phyloP scores from a whole-genome alignment of 495 filamentous ascomycete genomes.

The Cladorrhinum samala region DNA sequence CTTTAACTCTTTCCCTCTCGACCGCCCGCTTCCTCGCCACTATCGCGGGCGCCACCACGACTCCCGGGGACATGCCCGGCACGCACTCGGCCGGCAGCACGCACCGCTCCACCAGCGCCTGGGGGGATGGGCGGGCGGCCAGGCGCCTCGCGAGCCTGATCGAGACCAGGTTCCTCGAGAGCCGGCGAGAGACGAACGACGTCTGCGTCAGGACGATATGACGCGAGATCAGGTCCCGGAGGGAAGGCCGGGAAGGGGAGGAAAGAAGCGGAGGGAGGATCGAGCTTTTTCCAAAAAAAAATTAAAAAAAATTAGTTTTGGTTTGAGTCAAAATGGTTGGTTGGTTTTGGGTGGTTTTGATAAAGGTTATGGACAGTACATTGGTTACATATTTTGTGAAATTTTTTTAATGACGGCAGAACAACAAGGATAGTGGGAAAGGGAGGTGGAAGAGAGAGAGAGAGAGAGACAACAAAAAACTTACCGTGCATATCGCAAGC shows the following conservation, averaged over 20 bases:
- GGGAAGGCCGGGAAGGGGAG: constrained; percentile 47
- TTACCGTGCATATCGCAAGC: constrained; percentile 45
- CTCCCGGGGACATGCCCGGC: constrained; percentile 13
- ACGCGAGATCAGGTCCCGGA: constrained; percentile 44
- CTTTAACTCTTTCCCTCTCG: constrained; percentile 52
- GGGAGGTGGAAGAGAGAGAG: background rate
- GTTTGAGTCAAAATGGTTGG: no score
- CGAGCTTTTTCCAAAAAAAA: no score
- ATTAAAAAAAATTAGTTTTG: background rate
- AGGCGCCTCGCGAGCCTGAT: constrained; percentile 42
- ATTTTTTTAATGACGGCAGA: no score
- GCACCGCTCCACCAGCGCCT: constrained; percentile 37
- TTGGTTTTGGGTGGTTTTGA: no score
- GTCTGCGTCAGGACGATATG: constrained; percentile 56
- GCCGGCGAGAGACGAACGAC: constrained; percentile 45
- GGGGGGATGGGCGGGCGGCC: constrained; percentile 37
- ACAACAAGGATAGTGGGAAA: no score
- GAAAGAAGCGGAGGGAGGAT: constrained; percentile 42
- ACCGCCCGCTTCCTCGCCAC: constrained; percentile 41
- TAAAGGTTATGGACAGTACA: no score
- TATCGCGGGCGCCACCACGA: constrained; percentile 24
- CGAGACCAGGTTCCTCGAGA: constrained; percentile 46
- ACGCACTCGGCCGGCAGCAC: constrained; percentile 44
- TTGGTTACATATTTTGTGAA: no score
- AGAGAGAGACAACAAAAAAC: background rate